A percentile compares a stretch with the other conserved stretches of the same genome.
phyloP scores from a whole-genome alignment of 805 yeast species.

The Yamadazyma philogaea region DNA sequence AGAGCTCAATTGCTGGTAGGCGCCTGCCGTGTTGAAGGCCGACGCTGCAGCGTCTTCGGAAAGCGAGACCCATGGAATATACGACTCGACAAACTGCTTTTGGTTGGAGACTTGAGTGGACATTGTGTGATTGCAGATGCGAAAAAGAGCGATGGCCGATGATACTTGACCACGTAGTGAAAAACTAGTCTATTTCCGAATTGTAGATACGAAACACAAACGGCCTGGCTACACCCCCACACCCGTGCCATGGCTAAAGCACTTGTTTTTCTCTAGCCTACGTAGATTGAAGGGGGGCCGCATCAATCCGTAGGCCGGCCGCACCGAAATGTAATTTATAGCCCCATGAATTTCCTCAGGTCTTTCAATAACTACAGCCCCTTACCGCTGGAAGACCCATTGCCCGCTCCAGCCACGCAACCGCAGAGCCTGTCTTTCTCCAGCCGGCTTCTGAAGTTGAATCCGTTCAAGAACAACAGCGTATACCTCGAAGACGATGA shows the following conservation, averaged over 20 bases:
- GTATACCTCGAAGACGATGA: constrained; percentile 42
- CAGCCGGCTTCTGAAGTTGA: constrained; percentile 31
- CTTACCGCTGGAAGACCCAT: constrained; percentile 31
- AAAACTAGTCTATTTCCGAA: too few relatives aligned
- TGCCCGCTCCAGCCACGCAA: constrained; percentile 40
- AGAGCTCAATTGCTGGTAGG: constrained; percentile 26
- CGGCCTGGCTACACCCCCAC: too few relatives aligned
- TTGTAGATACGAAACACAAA: too few relatives aligned
- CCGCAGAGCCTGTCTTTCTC: constrained; percentile 20
- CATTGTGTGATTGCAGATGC: neutral
- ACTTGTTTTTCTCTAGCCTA: too few relatives aligned
- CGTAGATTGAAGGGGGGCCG: neutral
- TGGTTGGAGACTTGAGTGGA: constrained; percentile 20
- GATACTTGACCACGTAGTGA: too few relatives aligned
- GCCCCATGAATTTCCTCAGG: constrained; percentile 39
- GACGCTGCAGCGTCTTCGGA: constrained; percentile 36
- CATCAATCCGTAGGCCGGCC: neutral
- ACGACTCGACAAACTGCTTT: constrained; percentile 47
- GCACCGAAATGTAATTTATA: neutral
- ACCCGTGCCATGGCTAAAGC: too few relatives aligned
- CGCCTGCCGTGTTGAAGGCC: constrained; percentile 30
- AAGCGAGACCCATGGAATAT: constrained; percentile 46
- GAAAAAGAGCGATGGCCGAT: too few relatives aligned
- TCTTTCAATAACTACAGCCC: constrained; percentile 31
- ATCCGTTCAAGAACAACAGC: constrained; percentile 37